Evolutionary conservation across 177 flowering plant species (phyloP).

Genomic region (Telopea speciosissima): DNA sequence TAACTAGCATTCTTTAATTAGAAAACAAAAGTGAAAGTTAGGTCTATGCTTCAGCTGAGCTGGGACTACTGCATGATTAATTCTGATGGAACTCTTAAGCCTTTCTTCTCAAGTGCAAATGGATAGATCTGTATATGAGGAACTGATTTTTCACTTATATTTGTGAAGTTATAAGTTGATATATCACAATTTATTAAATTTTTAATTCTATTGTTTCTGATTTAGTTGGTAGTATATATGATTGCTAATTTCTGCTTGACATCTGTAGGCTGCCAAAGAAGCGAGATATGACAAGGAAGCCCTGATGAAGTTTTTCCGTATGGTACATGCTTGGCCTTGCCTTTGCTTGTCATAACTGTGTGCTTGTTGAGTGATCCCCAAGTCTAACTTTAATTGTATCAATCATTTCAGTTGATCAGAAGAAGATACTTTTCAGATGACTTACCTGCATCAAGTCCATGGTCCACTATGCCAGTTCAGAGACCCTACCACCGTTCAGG

Average conservation of each 20-base stretch:
- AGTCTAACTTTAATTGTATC: constrained; percentile 1
- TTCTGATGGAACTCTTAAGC: no score
- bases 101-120: no score
- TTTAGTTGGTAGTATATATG: constrained; percentile 1
- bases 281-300: constrained; percentile 95
- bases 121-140: neutral
- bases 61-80: neutral
- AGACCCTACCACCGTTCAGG: constrained; percentile 35
- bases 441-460: constrained; percentile 47
- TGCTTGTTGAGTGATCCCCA: neutral
- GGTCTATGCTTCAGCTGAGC: neutral
- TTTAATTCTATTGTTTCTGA: neutral
- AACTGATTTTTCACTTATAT: no score
- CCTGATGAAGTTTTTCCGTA: constrained; percentile 73
- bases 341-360: neutral
- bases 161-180: no score
- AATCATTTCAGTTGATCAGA: constrained; percentile 65
- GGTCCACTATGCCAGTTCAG: constrained; percentile 58
- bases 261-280: constrained; percentile 87
- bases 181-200: neutral
- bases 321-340: constrained; percentile 48
- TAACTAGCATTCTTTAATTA: neutral
- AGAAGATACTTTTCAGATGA: constrained; percentile 92
- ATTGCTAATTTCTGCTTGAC: neutral
- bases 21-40: neutral